phyloP scores from a whole-genome alignment of 306 rosid genomes.

The Astragalus glycyphyllos region DNA sequence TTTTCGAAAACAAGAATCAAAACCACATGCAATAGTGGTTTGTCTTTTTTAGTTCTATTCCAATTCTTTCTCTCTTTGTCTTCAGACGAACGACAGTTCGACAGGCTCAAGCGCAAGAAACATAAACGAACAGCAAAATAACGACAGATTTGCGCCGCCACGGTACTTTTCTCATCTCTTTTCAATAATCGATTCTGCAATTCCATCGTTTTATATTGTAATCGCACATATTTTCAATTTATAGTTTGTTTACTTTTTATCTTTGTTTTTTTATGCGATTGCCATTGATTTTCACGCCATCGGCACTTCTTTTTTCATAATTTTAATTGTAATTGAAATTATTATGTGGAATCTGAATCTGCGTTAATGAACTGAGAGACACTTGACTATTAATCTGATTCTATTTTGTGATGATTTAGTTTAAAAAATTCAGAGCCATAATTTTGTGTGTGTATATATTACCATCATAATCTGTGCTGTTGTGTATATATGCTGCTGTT shows the following conservation, averaged over 20 bases:
- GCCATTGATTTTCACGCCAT: background rate
- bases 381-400: background rate
- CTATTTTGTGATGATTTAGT: constrained; percentile 16
- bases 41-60: too few species aligned
- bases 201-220: background rate
- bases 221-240: background rate
- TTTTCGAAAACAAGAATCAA: too few species aligned
- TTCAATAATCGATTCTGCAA: background rate
- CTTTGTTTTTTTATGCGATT: background rate
- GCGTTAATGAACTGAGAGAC: background rate
- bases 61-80: too few species aligned
- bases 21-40: too few species aligned
- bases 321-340: background rate
- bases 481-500: background rate
- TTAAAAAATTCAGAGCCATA: background rate
- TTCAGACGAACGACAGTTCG: too few species aligned
- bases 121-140: too few species aligned
- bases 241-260: background rate
- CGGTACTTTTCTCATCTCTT: background rate
- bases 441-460: background rate
- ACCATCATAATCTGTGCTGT: background rate
- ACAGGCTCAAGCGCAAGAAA: too few species aligned
- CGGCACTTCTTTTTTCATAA: background rate
- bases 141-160: constrained; percentile 15
- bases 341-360: background rate